These are phyloP conservation scores for Podospora sp. DNA, from an alignment of 495 filamentous ascomycete genomes.

Conservation along the genomic window DNA sequence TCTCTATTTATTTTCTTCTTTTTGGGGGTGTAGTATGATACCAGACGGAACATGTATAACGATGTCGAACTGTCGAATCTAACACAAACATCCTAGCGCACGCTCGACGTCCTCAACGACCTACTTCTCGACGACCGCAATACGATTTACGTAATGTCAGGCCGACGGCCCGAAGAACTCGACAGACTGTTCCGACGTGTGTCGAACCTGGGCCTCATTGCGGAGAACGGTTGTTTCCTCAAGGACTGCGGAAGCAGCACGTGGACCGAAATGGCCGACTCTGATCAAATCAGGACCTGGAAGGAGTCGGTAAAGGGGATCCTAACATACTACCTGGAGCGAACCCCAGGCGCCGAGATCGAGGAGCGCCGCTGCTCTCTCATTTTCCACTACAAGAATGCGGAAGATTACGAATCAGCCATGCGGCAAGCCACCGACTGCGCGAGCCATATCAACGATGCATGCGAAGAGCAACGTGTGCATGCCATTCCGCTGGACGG, in stretches of 20 bases:
- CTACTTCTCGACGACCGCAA: conserved; percentile 76
- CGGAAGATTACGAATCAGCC: conserved; percentile 73
- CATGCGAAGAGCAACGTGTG: conserved; percentile 77
- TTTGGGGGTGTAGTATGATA: background rate
- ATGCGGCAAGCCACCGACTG: conserved; percentile 79
- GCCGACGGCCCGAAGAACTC: conserved; percentile 81
- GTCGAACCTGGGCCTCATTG: conserved; percentile 78
- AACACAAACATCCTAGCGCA: conserved; percentile 48
- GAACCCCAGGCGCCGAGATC: conserved; percentile 81
- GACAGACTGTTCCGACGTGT: conserved; percentile 80
- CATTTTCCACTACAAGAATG: conserved; percentile 82
- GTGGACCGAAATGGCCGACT: conserved; percentile 76
- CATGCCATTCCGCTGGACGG: conserved; percentile 80
- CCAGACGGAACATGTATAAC: background rate
- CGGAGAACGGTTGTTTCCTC: conserved; percentile 90
- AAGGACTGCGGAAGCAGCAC: conserved; percentile 64
- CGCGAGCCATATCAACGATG: conserved; percentile 90
- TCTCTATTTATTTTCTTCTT: background rate
- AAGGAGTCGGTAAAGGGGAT: conserved; percentile 76
- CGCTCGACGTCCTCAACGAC: conserved; percentile 77
- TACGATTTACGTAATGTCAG: conserved; percentile 91
- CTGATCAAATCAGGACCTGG: conserved; percentile 67
- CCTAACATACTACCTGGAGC: conserved; percentile 82
- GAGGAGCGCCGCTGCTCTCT: conserved; percentile 85
- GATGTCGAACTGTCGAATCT: background rate